Evolutionary conservation across 306 rosid species (phyloP).

Genomic region (Casuarina glauca): DNA sequence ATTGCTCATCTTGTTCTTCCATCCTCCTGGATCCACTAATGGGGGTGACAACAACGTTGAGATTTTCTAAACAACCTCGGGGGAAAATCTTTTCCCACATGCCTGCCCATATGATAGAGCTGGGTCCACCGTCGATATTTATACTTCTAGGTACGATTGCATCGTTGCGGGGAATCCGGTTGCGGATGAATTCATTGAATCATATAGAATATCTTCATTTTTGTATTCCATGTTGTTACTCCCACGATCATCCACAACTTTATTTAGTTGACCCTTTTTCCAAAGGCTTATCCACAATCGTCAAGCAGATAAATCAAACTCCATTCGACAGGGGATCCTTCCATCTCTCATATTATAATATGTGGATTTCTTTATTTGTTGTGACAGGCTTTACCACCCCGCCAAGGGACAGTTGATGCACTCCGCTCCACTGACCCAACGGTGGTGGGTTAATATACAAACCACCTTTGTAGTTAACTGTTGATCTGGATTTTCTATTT

Average conservation of each 20-base stretch:
- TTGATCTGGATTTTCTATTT: too few species aligned
- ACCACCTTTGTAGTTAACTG: too few species aligned
- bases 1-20: neutral
- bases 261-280: neutral
- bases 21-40: slow-evolving; percentile 4
- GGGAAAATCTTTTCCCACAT: neutral
- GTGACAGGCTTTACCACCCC: too few species aligned
- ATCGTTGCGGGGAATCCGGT: neutral
- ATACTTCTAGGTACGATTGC: neutral
- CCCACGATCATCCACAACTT: neutral
- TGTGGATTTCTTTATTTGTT: too few species aligned
- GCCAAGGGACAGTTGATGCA: too few species aligned
- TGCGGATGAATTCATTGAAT: slow-evolving; percentile 15
- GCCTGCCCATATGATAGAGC: neutral
- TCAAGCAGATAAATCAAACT: neutral
- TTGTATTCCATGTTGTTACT: neutral
- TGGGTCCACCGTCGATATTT: slow-evolving; percentile 16
- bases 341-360: too few species aligned
- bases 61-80: neutral
- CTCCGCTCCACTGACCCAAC: too few species aligned
- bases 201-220: neutral
- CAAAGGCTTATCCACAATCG: neutral
- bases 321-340: too few species aligned
- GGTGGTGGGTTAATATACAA: too few species aligned
- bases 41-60: slow-evolving; percentile 6